Evolutionary conservation across 2,329 filamentous ascomycete species (phyloP).

Genomic region (Sporothrix curviconia): DNA sequence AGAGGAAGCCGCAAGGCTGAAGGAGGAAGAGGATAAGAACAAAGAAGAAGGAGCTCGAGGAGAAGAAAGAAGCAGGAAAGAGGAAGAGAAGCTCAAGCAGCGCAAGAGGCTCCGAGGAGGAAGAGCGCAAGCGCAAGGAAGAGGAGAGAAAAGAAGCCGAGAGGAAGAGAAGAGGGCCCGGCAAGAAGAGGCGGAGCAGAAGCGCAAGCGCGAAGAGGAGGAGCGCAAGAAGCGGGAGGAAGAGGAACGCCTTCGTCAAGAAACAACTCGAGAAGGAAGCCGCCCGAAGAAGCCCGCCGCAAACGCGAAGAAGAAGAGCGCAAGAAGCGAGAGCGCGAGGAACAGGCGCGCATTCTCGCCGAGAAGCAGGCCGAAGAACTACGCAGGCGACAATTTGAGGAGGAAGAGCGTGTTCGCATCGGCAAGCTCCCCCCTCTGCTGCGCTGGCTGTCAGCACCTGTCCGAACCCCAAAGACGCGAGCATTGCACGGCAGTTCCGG

Average conservation of each 20-base stretch:
- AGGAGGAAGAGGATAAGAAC: conserved; percentile 26
- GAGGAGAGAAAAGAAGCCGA: conserved; percentile 41
- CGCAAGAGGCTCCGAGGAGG: conserved; percentile 29
- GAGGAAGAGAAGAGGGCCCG: too few relatives aligned
- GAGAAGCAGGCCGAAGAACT: conserved; percentile 42
- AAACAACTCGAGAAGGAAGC: conserved; percentile 14
- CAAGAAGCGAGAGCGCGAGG: conserved; percentile 35
- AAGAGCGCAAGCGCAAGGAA: conserved; percentile 39
- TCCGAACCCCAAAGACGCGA: conserved; percentile 43
- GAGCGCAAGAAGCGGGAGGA: conserved; percentile 38
- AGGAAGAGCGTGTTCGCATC: conserved; percentile 49
- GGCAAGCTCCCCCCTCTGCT: conserved; percentile 54
- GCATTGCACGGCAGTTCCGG: conserved; percentile 49
- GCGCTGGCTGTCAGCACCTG: conserved; percentile 53
- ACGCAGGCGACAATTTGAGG: conserved; percentile 39
- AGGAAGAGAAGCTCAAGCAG: conserved; percentile 31
- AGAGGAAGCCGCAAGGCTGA: conserved; percentile 25
- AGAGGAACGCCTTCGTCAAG: conserved; percentile 18
- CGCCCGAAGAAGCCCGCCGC: conserved; percentile 23
- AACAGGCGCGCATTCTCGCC: conserved; percentile 26
- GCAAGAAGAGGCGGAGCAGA: conserved; percentile 35
- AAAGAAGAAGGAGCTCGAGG: conserved; percentile 23
- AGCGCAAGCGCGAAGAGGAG: conserved; percentile 38
- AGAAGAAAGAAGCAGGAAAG: conserved; percentile 28
- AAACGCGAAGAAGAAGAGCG: conserved; percentile 45